These are phyloP conservation scores for Tolypocladium inflatum DNA, from an alignment of 2,329 filamentous ascomycete genomes.

Conservation along the genomic window DNA sequence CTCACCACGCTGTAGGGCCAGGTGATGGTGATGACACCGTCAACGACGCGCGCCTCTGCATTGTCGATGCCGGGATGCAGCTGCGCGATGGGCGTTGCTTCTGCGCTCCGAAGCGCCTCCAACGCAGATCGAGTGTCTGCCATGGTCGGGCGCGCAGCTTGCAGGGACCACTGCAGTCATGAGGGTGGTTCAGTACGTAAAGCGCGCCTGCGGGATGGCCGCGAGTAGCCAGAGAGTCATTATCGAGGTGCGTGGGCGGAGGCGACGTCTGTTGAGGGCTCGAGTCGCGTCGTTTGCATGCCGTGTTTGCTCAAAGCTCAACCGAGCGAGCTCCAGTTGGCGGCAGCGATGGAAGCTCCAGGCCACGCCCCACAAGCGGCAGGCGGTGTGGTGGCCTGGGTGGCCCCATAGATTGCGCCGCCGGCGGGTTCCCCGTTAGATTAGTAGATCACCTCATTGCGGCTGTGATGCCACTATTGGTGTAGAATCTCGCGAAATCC, in stretches of 20 bases:
- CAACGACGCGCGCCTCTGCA: slow-evolving; percentile 37
- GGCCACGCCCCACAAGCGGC: neutral
- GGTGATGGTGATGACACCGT: slow-evolving; percentile 70
- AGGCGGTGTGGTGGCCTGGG: neutral
- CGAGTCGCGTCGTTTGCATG: neutral
- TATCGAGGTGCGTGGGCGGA: neutral
- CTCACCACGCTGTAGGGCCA: slow-evolving; percentile 86
- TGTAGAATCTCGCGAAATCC: neutral
- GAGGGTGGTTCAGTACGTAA: neutral
- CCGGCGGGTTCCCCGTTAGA: neutral
- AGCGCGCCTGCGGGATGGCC: neutral
- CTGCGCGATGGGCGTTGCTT: slow-evolving; percentile 44
- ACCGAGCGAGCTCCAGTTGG: neutral
- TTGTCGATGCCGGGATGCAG: slow-evolving; percentile 38
- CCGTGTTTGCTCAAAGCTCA: neutral
- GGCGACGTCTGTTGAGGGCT: neutral
- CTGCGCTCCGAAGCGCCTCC: slow-evolving; percentile 16
- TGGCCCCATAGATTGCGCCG: neutral
- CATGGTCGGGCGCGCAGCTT: slow-evolving; percentile 1
- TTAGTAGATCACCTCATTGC: neutral
- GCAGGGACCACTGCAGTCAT: neutral
- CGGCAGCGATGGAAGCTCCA: neutral
- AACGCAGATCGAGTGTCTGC: neutral
- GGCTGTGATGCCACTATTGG: neutral
- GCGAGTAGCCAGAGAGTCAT: neutral